These are phyloP conservation scores for Leishmania lainsoni DNA, from an alignment of 208 protist species.

Conservation along the genomic window DNA sequence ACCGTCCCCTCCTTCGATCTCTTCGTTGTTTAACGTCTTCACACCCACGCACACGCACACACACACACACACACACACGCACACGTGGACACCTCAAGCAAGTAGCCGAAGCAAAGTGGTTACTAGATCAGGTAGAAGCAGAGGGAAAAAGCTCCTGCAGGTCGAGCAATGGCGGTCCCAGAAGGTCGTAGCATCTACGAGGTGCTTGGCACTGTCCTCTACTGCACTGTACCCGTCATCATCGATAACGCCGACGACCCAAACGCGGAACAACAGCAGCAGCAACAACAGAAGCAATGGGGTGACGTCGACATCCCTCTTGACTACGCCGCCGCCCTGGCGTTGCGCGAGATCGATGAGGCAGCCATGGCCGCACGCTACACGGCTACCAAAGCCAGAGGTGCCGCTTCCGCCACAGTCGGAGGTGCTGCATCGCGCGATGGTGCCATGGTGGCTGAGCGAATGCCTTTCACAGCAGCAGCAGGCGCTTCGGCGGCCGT, in stretches of 20 bases:
- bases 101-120: not conserved
- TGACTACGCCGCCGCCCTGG: constrained; percentile 28
- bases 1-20: not conserved
- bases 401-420: not conserved
- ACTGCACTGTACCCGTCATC: constrained; percentile 45
- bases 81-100: not conserved
- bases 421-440: constrained; percentile 6
- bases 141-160: not conserved
- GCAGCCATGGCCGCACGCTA: not conserved
- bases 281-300: constrained; percentile 15
- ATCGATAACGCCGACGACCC: constrained; percentile 24
- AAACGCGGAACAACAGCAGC: not conserved
- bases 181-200: constrained; percentile 67
- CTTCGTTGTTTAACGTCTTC: not conserved
- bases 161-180: constrained; percentile 38
- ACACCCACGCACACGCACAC: too few species aligned
- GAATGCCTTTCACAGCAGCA: not conserved
- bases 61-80: too few species aligned
- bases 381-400: not conserved
- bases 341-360: constrained; percentile 21
- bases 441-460: not conserved
- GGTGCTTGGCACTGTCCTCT: constrained; percentile 68
- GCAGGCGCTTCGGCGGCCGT: not conserved
- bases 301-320: constrained; percentile 14
- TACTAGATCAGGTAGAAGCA: not conserved